Evolutionary conservation across 2,329 filamentous ascomycete species (phyloP).

Genomic region (Fusarium marasasianum): DNA sequence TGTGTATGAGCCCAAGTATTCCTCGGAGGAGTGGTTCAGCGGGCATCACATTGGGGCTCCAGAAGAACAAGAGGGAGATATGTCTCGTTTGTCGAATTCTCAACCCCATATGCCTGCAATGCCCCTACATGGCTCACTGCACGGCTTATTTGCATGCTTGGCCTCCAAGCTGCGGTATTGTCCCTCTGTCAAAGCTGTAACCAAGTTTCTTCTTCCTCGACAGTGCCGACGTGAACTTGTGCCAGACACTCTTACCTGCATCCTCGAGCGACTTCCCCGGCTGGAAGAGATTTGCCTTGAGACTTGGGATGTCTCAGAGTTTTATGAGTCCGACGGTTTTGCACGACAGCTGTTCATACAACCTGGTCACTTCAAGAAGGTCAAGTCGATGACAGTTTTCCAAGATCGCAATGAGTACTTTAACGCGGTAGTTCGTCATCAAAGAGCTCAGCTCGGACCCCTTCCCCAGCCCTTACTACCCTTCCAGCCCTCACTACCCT

Average conservation of each 20-base stretch:
- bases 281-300: background rate
- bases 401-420: slow-evolving; percentile 3
- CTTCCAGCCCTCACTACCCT: too few species aligned
- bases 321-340: accelerated
- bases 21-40: background rate
- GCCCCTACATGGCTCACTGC: background rate
- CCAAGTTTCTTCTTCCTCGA: background rate
- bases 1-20: background rate
- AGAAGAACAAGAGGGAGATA: background rate
- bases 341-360: background rate
- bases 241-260: background rate
- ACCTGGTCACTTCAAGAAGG: background rate
- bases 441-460: background rate
- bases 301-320: background rate
- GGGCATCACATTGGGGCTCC: background rate
- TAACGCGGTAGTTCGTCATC: background rate
- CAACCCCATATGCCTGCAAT: background rate
- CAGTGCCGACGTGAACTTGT: background rate
- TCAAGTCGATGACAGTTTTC: slow-evolving; percentile 35
- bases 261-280: background rate
- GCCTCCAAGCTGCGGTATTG: background rate
- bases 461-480: too few species aligned
- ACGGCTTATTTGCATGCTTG: background rate
- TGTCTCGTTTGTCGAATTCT: background rate
- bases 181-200: background rate